These are phyloP conservation scores for Bjerkandera adusta DNA, from an alignment of 1,284 basidiomycete genomes.

Conservation along the genomic window DNA sequence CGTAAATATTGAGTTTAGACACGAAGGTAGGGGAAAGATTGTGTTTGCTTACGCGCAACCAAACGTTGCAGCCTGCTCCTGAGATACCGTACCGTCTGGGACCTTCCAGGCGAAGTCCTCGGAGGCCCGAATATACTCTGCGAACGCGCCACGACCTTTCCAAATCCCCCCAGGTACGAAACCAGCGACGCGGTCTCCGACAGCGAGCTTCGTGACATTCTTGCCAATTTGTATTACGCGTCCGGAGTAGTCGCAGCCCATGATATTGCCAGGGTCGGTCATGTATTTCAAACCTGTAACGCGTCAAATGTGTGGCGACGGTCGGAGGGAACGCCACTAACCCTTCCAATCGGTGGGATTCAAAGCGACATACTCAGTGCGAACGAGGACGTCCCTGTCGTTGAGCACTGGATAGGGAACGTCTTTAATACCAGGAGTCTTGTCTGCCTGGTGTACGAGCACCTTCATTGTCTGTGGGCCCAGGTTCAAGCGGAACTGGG, in stretches of 20 bases:
- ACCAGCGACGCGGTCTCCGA: constrained; percentile 26
- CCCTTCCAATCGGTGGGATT: constrained; percentile 26
- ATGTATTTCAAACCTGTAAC: constrained; percentile 10
- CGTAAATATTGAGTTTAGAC: no score
- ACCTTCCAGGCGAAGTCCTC: not conserved
- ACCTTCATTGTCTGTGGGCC: constrained; percentile 14
- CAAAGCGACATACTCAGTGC: constrained; percentile 20
- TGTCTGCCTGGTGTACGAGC: constrained; percentile 8
- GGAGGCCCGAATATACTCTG: not conserved
- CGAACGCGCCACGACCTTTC: not conserved
- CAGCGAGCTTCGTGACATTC: constrained; percentile 18
- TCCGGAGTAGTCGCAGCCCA: constrained; percentile 26
- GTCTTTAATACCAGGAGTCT: constrained; percentile 9
- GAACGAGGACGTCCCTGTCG: constrained; percentile 24
- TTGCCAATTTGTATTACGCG: constrained; percentile 22
- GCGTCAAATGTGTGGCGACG: constrained; percentile 18
- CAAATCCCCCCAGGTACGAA: constrained; percentile 21
- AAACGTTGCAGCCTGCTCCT: not conserved
- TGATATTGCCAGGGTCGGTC: constrained; percentile 16
- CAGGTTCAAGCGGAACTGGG: no score
- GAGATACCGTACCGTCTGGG: not conserved
- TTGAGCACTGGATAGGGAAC: constrained; percentile 15
- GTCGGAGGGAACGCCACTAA: not conserved
- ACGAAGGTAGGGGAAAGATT: no score
- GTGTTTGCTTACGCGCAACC: not conserved